Base-by-base conservation (phyloP, 2,329 filamentous ascomycete genomes). In the Alternaria gaisen region DNA sequence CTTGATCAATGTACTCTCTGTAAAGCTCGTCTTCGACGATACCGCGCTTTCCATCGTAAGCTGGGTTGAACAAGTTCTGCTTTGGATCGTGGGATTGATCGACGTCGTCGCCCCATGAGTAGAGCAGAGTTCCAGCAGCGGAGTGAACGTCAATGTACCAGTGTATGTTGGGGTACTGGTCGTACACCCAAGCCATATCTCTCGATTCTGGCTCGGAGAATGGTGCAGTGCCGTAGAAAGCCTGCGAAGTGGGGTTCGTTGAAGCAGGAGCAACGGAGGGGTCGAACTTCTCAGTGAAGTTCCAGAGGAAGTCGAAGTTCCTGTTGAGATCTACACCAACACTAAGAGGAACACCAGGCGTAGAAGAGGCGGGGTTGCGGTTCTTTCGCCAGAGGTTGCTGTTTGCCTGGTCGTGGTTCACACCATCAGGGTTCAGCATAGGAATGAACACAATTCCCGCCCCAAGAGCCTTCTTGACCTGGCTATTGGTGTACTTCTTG, bases 61-160 rank as follows among this genome's bases (percentile, higher is more conserved):
- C 72, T 3, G 78, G 56, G 78, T 87, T 88, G 53, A 79, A 72
- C 66, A 87, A 85, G 73, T 81, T 87, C 77, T 85, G 83, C 60
- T 66, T 71, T 0, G 81, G 72, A 42, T 83, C 79, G 1, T 72
- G 75, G 38, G 77, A 77, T 71, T 88, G 86, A 62, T 83, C 78
- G 55, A 82, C 77, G 65, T 88, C 85, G 68, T 85, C 83, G 28
- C 86, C 86, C 86, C 86, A 88, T 41, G 79, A 81, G 71, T 87
- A 87, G 11, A 88, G 75, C n/a, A 88, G 75, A 8, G 81, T 79
- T 8, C 84, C 85, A 1, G 80, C 80, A 46, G 80, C 84, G 5
- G 85, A 87, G 79, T 88, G 86, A 34, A 88, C 77, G 63, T 88
- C 86, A 42, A 87, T 76, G 69, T 85, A 87, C 85, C 85, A 88